Evolutionary conservation across 768 basidiomycete species (phyloP).

Genomic region (Boletus sensibilis): DNA sequence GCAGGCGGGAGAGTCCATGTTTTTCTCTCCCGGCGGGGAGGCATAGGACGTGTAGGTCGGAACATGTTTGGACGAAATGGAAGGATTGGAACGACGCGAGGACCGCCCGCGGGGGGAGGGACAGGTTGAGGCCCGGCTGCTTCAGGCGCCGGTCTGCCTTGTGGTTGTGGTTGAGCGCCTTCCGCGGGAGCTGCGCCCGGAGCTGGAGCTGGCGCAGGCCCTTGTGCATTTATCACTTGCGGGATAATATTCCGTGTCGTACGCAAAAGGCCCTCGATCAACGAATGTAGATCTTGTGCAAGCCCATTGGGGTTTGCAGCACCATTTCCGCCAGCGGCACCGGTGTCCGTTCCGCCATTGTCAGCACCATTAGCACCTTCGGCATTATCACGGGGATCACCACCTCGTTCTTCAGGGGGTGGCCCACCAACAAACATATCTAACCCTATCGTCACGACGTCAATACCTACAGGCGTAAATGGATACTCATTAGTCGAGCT

Average conservation of each 20-base stretch:
- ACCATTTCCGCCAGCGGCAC: constrained; percentile 19
- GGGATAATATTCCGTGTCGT: constrained; percentile 27
- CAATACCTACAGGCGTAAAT: constrained; percentile 14
- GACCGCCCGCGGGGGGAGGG: constrained; percentile 1
- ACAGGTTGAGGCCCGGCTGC: constrained; percentile 5
- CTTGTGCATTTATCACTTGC: constrained; percentile 20
- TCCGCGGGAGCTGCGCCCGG: neutral
- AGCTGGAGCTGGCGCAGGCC: neutral
- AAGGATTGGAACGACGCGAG: constrained; percentile 17
- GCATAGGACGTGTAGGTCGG: constrained; percentile 24
- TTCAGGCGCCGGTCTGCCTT: constrained; percentile 7
- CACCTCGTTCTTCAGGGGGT: constrained; percentile 11
- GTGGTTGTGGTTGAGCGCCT: constrained; percentile 7
- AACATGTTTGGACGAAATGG: constrained; percentile 23
- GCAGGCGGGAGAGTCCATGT: constrained; percentile 60
- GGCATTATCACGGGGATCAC: constrained; percentile 9
- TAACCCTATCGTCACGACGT: constrained; percentile 40
- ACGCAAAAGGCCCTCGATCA: constrained; percentile 28
- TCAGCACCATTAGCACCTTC: constrained; percentile 1
- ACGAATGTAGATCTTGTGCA: constrained; percentile 24
- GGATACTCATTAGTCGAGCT: constrained; percentile 19
- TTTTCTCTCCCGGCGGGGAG: constrained; percentile 38
- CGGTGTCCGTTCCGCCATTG: neutral
- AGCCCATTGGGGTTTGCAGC: constrained; percentile 18
- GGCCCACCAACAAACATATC: constrained; percentile 37